A percentile compares a stretch with the other conserved stretches of the same genome.
Evolutionary conservation across 352 stramenopile species (phyloP).

Genomic region (Phytophthora palmivora): DNA sequence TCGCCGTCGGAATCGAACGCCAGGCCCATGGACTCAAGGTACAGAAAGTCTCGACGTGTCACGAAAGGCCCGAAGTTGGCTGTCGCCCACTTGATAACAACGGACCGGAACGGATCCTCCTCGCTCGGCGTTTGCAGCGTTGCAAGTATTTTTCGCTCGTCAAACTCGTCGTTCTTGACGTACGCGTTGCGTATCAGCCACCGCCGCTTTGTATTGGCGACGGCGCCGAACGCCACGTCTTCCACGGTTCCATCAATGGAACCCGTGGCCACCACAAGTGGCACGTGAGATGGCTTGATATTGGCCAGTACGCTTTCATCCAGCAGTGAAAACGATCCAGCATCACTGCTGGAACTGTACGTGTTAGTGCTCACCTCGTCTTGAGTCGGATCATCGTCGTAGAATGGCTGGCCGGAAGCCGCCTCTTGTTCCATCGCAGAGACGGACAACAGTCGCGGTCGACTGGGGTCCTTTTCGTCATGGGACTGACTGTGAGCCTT

Average conservation of each 20-base stretch:
- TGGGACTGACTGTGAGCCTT: conserved; percentile 22
- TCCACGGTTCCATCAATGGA: conserved; percentile 40
- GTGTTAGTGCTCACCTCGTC: conserved; percentile 29
- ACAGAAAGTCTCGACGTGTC: conserved; percentile 42
- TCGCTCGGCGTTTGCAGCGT: conserved; percentile 33
- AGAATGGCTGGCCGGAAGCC: conserved; percentile 21
- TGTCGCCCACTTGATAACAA: conserved; percentile 48
- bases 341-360: conserved; percentile 38
- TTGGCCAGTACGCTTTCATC: conserved; percentile 32
- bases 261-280: conserved; percentile 38
- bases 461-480: conserved; percentile 42
- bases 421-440: conserved; percentile 34
- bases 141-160: conserved; percentile 38
- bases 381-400: conserved; percentile 23
- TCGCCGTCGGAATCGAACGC: conserved; percentile 43
- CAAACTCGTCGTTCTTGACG: conserved; percentile 39
- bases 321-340: conserved; percentile 39
- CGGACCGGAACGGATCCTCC: conserved; percentile 51
- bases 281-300: conserved; percentile 30
- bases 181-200: conserved; percentile 43
- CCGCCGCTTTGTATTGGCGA: conserved; percentile 32
- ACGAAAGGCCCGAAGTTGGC: conserved; percentile 37
- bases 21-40: conserved; percentile 50
- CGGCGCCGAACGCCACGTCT: conserved; percentile 36
- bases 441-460: conserved; percentile 43